Conservation (phyloP, 2,329 filamentous ascomycete species). For the Zalaria obscura region DNA sequence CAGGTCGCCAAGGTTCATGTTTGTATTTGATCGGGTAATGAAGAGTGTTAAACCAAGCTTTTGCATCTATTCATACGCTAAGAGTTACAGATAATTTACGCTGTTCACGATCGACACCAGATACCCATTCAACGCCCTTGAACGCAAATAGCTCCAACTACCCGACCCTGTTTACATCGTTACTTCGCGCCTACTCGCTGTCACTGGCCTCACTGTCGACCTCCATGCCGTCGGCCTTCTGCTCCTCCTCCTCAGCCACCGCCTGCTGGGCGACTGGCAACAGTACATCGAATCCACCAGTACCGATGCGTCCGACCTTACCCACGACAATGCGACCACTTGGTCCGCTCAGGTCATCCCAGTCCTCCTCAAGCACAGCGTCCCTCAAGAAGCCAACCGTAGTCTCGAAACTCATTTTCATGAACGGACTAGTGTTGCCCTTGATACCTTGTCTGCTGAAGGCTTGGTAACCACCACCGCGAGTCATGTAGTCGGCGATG, state of each 20-base stretch:
- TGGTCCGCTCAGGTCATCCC: slow-evolving; percentile 74
- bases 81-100: no score
- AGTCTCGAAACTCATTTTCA: slow-evolving; percentile 99
- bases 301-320: slow-evolving; percentile 67
- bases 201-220: slow-evolving; percentile 3
- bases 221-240: slow-evolving; percentile 3
- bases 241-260: neutral
- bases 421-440: slow-evolving; percentile 77
- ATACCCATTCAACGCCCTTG: no score
- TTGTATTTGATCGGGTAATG: no score
- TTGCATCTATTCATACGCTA: no score
- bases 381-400: slow-evolving; percentile 89
- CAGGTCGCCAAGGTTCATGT: no score
- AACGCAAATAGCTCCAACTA: no score
- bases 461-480: slow-evolving; percentile 72
- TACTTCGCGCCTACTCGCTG: slow-evolving; percentile 3
- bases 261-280: slow-evolving; percentile 3
- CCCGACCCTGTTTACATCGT: neutral
- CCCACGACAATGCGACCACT: slow-evolving; percentile 83
- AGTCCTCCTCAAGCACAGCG: slow-evolving; percentile 78
- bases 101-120: no score
- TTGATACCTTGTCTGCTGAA: slow-evolving; percentile 86
- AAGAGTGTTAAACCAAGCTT: no score
- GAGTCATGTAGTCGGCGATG: slow-evolving; percentile 97
- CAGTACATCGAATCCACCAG: slow-evolving; percentile 83